Conservation (phyloP, 176 grass and related monocot genomes). For the barley (Hordeum vulgare) region DNA sequence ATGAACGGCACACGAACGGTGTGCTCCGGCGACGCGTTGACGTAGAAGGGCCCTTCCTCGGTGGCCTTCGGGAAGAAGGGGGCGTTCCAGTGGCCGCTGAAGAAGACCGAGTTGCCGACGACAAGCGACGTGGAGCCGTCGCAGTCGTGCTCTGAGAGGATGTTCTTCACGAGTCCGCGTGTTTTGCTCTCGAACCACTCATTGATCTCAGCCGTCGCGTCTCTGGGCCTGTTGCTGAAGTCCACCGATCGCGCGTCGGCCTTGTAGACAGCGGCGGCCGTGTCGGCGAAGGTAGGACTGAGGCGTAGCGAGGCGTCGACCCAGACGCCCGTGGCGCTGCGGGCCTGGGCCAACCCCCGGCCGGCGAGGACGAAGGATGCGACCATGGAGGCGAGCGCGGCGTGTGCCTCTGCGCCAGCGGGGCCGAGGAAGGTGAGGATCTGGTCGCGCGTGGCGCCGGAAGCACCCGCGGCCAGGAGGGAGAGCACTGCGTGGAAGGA, state of each 20-base stretch:
- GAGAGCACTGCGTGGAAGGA: neutral
- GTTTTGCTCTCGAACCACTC: neutral
- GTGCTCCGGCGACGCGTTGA: neutral
- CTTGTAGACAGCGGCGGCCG: neutral
- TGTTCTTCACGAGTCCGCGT: neutral
- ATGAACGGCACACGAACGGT: neutral
- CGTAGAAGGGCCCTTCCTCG: neutral
- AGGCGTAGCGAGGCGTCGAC: neutral
- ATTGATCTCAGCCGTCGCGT: neutral
- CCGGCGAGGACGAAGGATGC: neutral
- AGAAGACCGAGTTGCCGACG: neutral
- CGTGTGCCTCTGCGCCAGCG: neutral
- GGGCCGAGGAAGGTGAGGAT: slow-evolving; percentile 11
- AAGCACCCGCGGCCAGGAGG: neutral
- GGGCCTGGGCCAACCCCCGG: neutral
- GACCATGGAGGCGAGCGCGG: neutral
- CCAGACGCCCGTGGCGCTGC: neutral
- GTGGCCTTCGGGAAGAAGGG: neutral
- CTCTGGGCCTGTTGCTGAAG: neutral
- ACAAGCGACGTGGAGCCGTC: neutral
- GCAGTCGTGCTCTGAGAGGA: neutral
- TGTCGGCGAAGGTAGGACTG: neutral
- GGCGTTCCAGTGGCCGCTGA: neutral
- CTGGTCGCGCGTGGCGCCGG: neutral
- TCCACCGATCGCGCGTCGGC: neutral